phyloP scores from a whole-genome alignment of 345 rosid genomes.

The Eucalyptus marginata region DNA sequence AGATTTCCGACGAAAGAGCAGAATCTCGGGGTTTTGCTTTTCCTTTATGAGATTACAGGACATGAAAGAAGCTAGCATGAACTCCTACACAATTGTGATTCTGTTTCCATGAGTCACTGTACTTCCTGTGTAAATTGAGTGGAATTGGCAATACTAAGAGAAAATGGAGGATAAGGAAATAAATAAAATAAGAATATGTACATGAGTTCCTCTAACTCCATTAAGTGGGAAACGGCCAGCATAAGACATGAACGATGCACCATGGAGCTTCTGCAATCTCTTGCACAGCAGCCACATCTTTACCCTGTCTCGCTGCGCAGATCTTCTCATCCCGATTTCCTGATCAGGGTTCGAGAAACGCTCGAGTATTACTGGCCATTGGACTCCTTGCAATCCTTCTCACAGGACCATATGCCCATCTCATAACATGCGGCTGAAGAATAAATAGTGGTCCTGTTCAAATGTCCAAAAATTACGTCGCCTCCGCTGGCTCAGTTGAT shows the following conservation, averaged over 20 bases:
- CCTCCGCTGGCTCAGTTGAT: not conserved
- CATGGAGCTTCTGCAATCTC: not conserved
- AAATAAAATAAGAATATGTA: not conserved
- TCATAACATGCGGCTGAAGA: no score
- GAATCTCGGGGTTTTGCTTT: not conserved
- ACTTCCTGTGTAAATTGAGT: not conserved
- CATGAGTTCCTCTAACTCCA: not conserved
- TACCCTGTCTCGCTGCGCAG: not conserved
- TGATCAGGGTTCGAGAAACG: not conserved
- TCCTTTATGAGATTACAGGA: not conserved
- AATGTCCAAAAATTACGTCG: not conserved
- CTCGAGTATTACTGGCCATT: not conserved
- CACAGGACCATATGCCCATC: no score
- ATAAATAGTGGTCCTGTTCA: not conserved
- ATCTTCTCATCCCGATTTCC: not conserved
- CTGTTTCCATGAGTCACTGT: not conserved
- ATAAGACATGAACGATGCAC: not conserved
- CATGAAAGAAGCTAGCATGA: not conserved
- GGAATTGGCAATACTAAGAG: not conserved
- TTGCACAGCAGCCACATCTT: not conserved
- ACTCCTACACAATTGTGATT: not conserved
- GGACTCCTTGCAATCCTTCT: not conserved
- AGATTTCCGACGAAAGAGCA: not conserved
- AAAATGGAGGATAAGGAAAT: not conserved
- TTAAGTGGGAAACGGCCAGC: not conserved